Evolutionary conservation across 2,329 filamentous ascomycete species (phyloP), one percentile per base, ranked within the genome.

Genomic region (Cordyceps fumosorosea): DNA sequence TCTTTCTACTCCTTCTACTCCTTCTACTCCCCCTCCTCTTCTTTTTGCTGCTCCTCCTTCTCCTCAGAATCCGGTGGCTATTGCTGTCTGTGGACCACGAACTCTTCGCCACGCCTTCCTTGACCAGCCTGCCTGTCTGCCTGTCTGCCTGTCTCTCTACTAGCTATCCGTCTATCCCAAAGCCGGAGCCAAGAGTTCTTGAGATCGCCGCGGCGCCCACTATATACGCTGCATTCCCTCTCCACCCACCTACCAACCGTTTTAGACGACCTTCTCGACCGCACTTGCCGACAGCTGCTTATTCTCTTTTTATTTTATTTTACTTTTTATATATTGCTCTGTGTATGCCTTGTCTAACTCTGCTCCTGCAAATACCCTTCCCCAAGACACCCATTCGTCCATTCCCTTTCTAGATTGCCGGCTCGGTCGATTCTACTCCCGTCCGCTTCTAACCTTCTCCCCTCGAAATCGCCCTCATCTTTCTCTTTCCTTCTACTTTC

Each of bases 191-290:
- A 57, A 62, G 60, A 53, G 53, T 54, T 48, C 34, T 24, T 7
- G 14, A 62, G 60, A 62, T 62, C 60, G 53, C 24, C 54, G 34
- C 11, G 8, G 34, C 32, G 47, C 47, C 53, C 60, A 62, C 60
- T 62, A 57, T 57, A 56, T 62, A 62, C 60, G 47, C 53, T 26
- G 20, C n/a, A 29, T 37, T 50, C 59, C 52, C 59, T 50, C 59
- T 52, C 60, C 60, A 56, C 47, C 44, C 54, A 22, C 26, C 45
- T 37, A 18, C 45, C 32, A 16, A 26, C 45, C 54, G 24, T 57
- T 48, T 56, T 45, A 26, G 54, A 47, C 5, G 29, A 29, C 29
- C 1, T 47, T 24, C 54, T 45, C 47, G 34, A 56, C 45, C 20
- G 52, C 40, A 54, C 40, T 44, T 55, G 58, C 51, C 50, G 48